A percentile compares a stretch with the other conserved stretches of the same genome.
phyloP scores from a whole-genome alignment of 176 grass and related monocot species.

The Carex kokanica region DNA sequence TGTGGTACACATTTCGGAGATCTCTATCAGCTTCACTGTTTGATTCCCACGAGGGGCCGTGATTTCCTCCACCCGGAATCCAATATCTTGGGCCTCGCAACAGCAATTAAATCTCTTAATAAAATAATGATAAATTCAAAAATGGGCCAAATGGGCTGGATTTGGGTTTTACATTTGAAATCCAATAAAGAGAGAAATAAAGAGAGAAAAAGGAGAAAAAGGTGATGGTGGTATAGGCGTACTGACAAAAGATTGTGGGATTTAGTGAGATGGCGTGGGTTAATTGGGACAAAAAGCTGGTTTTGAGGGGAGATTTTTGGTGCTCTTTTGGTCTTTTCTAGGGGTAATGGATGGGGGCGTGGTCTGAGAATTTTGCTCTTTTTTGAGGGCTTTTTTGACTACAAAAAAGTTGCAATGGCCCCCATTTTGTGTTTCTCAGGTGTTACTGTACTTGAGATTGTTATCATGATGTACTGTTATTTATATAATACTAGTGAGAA shows the following conservation, averaged over 20 bases:
- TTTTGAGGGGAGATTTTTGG: constrained; percentile 16
- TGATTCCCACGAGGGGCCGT: constrained; percentile 40
- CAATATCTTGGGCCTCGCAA: constrained; percentile 28
- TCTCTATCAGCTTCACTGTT: not conserved
- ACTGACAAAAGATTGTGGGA: constrained; percentile 29
- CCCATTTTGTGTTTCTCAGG: constrained; percentile 18
- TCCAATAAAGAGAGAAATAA: constrained; percentile 1
- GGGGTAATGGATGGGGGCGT: constrained; percentile 27
- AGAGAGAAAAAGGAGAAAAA: not conserved
- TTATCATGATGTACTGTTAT: not conserved
- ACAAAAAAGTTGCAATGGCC: not conserved
- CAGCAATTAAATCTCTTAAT: constrained; percentile 16
- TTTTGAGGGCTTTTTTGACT: constrained; percentile 31
- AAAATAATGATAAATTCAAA: constrained; percentile 2
- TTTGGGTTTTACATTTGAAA: not conserved
- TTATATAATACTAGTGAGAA: not conserved
- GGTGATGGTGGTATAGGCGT: not conserved
- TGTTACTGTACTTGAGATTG: not conserved
- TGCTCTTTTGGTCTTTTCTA: constrained; percentile 26
- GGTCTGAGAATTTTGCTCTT: constrained; percentile 33
- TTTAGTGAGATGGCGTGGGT: constrained; percentile 17
- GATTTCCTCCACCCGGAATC: constrained; percentile 44
- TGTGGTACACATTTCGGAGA: not conserved
- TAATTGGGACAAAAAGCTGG: constrained; percentile 35
- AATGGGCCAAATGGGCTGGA: not conserved